phyloP scores from a whole-genome alignment of 805 yeast genomes.

The Wickerhamiella slavikovae region DNA sequence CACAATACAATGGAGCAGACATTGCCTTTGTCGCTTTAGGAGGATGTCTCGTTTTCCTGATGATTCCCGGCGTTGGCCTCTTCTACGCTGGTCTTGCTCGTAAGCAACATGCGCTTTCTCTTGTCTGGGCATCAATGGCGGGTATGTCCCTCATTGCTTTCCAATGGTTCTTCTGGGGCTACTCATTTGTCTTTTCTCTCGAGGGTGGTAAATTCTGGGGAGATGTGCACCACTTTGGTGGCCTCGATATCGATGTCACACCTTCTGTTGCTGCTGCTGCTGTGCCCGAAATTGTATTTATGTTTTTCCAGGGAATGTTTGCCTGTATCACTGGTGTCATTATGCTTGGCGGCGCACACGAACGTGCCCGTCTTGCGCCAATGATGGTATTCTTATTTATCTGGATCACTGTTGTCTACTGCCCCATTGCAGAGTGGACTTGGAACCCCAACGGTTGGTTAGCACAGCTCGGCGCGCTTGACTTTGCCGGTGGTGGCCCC shows the following conservation, averaged over 20 bases:
- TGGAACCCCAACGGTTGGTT: constrained; percentile 96
- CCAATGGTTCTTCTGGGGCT: constrained; percentile 99
- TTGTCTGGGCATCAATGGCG: constrained; percentile 87
- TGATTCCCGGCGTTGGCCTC: constrained; percentile 92
- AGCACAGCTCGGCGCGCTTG: constrained; percentile 59
- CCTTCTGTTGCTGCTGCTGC: constrained; percentile 36
- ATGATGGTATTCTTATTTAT: constrained; percentile 86
- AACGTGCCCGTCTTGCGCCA: constrained; percentile 88
- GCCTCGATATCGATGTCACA: constrained; percentile 65
- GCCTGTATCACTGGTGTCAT: constrained; percentile 83
- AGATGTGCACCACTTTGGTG: constrained; percentile 56
- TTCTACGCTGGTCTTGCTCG: constrained; percentile 85
- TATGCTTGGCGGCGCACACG: constrained; percentile 96
- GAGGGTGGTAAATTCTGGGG: constrained; percentile 57
- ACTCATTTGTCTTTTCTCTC: constrained; percentile 68
- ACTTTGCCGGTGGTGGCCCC: constrained; percentile 98
- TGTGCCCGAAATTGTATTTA: constrained; percentile 80
- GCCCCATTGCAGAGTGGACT: constrained; percentile 93
- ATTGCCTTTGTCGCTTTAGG: constrained; percentile 72
- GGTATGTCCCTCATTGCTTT: constrained; percentile 63
- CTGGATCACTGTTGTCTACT: constrained; percentile 90
- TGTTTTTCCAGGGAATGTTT: constrained; percentile 91
- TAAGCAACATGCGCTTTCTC: constrained; percentile 85
- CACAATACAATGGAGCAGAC: constrained; percentile 38
- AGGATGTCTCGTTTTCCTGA: constrained; percentile 76